phyloP scores from a whole-genome alignment of 805 yeast genomes.

The Hanseniaspora hatyaiensis region DNA sequence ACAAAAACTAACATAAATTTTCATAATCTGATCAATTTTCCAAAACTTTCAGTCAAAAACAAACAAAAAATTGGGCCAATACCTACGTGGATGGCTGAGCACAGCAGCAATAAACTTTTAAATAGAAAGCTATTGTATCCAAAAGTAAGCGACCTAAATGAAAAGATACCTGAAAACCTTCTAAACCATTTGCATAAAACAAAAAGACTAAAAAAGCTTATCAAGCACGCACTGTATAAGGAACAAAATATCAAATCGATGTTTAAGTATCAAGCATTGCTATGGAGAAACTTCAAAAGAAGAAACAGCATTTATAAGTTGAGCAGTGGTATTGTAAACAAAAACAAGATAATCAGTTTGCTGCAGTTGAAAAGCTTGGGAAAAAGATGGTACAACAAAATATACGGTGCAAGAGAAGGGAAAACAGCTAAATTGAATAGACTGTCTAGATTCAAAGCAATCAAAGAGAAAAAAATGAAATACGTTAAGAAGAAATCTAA shows the following conservation, averaged over 20 bases:
- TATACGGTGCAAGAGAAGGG: slow-evolving; percentile 13
- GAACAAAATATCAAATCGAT: slow-evolving; percentile 13
- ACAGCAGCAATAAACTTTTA: slow-evolving; percentile 4
- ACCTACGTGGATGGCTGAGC: slow-evolving; percentile 6
- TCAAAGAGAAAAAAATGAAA: slow-evolving; percentile 10
- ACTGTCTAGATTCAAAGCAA: slow-evolving; percentile 1
- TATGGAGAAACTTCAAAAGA: slow-evolving; percentile 10
- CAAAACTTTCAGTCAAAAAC: not conserved
- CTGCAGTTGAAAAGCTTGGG: slow-evolving; percentile 3
- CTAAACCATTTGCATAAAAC: slow-evolving; percentile 10
- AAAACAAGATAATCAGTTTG: not conserved
- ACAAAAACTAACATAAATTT: not conserved
- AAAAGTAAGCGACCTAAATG: slow-evolving; percentile 5
- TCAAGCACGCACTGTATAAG: slow-evolving; percentile 10
- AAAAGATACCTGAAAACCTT: not conserved
- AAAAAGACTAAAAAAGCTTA: slow-evolving; percentile 2
- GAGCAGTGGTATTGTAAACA: not conserved
- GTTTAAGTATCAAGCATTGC: slow-evolving; percentile 13
- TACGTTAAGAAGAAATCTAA: not conserved
- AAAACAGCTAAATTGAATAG: not conserved
- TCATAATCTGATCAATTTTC: not conserved
- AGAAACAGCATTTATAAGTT: slow-evolving; percentile 12
- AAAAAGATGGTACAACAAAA: slow-evolving; percentile 8
- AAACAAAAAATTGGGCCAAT: slow-evolving; percentile 5
- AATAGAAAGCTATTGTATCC: slow-evolving; percentile 13